A percentile compares a stretch with the other conserved stretches of the same genome.
Evolutionary conservation across 139 green algal species (phyloP).

Genomic region (Chlorella ohadii): DNA sequence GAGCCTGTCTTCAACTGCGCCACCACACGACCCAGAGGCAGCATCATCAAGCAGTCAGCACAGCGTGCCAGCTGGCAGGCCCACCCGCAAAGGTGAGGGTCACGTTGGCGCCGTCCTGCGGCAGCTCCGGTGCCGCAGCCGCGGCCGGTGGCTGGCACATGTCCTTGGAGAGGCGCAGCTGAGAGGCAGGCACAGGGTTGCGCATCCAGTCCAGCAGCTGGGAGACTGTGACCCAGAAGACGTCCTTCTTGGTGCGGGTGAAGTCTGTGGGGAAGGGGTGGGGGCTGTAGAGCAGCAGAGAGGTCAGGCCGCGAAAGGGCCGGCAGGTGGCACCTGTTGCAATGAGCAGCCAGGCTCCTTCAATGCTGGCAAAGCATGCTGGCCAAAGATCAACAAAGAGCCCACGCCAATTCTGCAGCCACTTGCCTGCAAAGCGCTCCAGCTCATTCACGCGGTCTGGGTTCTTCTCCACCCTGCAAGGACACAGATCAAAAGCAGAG

Average conservation of each 20-base stretch:
- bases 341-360: not conserved
- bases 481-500: too few relatives aligned
- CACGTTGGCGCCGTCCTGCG: constrained; percentile 14
- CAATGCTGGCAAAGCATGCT: too few relatives aligned
- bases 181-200: not conserved
- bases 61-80: not conserved
- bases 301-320: too few relatives aligned
- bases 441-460: constrained; percentile 10
- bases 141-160: not conserved
- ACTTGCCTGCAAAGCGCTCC: not conserved
- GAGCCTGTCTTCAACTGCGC: too few relatives aligned
- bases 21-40: too few relatives aligned
- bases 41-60: too few relatives aligned
- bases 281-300: too few relatives aligned
- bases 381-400: too few relatives aligned
- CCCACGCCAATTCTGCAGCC: not conserved
- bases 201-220: constrained; percentile 17
- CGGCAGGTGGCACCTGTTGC: too few relatives aligned
- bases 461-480: constrained; percentile 4
- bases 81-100: not conserved
- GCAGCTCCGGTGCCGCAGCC: not conserved
- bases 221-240: constrained; percentile 16
- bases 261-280: too few relatives aligned
- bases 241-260: not conserved
- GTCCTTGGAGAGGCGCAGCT: not conserved